phyloP scores from a whole-genome alignment of 106 monocot species.

The Hemerocallis citrina region DNA sequence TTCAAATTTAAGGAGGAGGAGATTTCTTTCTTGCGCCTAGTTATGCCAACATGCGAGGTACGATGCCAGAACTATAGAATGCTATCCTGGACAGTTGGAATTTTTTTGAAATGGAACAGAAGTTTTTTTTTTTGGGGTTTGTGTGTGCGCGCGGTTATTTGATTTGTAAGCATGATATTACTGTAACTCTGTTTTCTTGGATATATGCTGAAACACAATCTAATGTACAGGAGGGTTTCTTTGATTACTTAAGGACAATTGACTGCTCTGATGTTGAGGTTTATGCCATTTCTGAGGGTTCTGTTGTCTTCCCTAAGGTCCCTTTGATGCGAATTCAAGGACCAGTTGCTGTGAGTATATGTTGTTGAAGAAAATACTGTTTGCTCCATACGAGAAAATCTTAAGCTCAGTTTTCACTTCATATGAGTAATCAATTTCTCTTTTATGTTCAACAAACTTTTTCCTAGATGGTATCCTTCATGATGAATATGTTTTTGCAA shows the following conservation, averaged over 20 bases:
- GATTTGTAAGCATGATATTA: no score
- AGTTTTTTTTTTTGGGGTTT: no score
- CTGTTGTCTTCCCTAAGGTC: slow-evolving; percentile 68
- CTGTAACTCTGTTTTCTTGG: not conserved
- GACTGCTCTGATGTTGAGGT: slow-evolving; percentile 92
- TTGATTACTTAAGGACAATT: slow-evolving; percentile 71
- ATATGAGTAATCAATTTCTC: not conserved
- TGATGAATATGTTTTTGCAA: not conserved
- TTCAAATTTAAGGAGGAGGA: slow-evolving; percentile 63
- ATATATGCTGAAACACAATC: not conserved
- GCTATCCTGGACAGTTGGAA: not conserved
- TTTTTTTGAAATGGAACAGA: no score
- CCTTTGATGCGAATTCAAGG: slow-evolving; percentile 83
- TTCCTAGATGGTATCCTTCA: not conserved
- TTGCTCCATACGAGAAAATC: not conserved
- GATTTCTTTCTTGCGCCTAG: slow-evolving; percentile 54
- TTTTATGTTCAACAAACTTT: not conserved
- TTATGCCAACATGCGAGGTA: slow-evolving; percentile 82
- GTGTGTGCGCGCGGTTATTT: no score
- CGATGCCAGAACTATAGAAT: not conserved
- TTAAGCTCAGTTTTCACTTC: not conserved
- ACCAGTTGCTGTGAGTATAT: slow-evolving; percentile 85
- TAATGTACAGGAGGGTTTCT: slow-evolving; percentile 68
- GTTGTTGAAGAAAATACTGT: not conserved
- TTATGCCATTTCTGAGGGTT: slow-evolving; percentile 69